phyloP scores from a whole-genome alignment of 2,329 filamentous ascomycete genomes.

The Botrytis tulipae region DNA sequence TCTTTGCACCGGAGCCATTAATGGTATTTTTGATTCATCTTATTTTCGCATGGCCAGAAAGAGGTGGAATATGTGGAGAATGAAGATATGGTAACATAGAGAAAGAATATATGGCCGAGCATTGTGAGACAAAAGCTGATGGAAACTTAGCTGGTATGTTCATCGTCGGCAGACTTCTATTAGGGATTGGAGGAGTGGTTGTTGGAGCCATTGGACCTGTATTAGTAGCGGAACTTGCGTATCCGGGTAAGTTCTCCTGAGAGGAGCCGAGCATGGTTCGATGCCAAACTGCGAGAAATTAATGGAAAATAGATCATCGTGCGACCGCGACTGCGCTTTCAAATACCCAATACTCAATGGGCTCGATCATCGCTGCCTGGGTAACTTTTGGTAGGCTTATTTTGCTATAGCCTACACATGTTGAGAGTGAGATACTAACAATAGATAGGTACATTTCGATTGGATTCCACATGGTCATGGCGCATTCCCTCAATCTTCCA shows the following conservation, averaged over 20 bases:
- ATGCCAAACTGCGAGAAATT: not conserved
- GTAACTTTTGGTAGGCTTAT: slow-evolving; percentile 40
- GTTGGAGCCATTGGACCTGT: slow-evolving; percentile 26
- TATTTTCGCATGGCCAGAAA: not conserved
- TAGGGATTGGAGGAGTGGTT: slow-evolving; percentile 22
- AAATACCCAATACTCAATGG: slow-evolving; percentile 40
- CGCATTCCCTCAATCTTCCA: slow-evolving; percentile 27
- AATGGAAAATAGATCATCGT: slow-evolving; percentile 30
- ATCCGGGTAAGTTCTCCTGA: slow-evolving; percentile 10
- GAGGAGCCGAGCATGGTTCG: not conserved
- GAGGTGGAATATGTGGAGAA: no score
- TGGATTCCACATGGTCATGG: slow-evolving; percentile 27
- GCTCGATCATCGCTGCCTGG: slow-evolving; percentile 43
- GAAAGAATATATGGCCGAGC: not conserved
- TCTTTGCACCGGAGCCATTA: slow-evolving; percentile 15
- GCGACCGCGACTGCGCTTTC: slow-evolving; percentile 40
- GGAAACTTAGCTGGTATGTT: slow-evolving; percentile 15
- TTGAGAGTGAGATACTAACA: not conserved
- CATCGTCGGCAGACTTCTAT: slow-evolving; percentile 15
- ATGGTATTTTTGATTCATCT: not conserved
- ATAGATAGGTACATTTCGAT: slow-evolving; percentile 17
- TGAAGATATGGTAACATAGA: not conserved
- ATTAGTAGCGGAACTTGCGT: slow-evolving; percentile 20
- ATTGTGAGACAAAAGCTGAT: not conserved
- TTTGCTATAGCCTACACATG: not conserved